Evolutionary conservation across 2,329 filamentous ascomycete species (phyloP).

Genomic region (Blastomyces gilchristii): DNA sequence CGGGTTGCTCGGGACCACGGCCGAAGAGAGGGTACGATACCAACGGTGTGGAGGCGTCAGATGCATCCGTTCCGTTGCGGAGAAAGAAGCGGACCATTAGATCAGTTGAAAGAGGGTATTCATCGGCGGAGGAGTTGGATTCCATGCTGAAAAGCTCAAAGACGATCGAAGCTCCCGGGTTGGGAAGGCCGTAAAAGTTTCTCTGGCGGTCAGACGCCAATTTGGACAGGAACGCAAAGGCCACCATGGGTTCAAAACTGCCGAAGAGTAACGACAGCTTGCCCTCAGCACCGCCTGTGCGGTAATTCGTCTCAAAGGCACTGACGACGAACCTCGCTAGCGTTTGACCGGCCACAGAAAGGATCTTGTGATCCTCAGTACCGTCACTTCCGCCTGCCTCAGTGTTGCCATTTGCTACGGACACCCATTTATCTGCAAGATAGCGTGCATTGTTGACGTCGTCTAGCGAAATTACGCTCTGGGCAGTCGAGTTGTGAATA

Average conservation of each 20-base stretch:
- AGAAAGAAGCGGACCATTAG: constrained; percentile 48
- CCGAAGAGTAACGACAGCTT: constrained; percentile 44
- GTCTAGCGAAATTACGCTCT: constrained; percentile 21
- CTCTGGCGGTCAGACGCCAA: constrained; percentile 30
- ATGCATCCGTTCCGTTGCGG: constrained; percentile 44
- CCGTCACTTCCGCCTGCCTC: constrained; percentile 19
- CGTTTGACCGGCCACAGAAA: constrained; percentile 36
- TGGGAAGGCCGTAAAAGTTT: constrained; percentile 42
- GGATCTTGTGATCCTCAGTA: constrained; percentile 23
- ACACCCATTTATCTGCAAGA: constrained; percentile 42
- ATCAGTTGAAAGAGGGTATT: constrained; percentile 32
- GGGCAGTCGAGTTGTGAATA: constrained; percentile 41
- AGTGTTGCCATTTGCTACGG: constrained; percentile 39
- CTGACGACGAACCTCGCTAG: constrained; percentile 31
- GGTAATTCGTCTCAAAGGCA: constrained; percentile 32
- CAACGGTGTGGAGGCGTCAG: constrained; percentile 24
- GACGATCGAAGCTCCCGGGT: constrained; percentile 39
- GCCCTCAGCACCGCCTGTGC: constrained; percentile 26
- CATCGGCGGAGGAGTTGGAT: constrained; percentile 24
- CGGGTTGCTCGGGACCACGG: constrained; percentile 35
- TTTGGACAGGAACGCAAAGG: constrained; percentile 40
- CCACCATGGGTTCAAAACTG: constrained; percentile 40
- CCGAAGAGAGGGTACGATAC: constrained; percentile 44
- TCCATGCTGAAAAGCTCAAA: constrained; percentile 44
- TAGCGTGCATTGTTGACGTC: constrained; percentile 31